Conservation (phyloP, 257 asterid genomes). For the Nicotiana obtusifolia region DNA sequence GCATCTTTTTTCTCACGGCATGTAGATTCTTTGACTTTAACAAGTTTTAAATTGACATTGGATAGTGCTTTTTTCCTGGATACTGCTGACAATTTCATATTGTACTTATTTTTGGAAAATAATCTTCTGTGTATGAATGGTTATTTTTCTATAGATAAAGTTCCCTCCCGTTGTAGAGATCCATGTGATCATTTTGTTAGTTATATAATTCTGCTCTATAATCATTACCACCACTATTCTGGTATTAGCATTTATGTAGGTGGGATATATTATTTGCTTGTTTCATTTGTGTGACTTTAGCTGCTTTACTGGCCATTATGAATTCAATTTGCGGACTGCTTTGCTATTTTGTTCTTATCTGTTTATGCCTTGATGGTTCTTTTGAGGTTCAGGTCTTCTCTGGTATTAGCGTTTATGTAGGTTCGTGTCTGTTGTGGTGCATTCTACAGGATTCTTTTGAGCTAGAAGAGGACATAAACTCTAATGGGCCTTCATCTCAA, state of each 20-base stretch:
- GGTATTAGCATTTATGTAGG: background rate
- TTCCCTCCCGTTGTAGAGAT: background rate
- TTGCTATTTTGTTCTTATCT: background rate
- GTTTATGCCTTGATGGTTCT: background rate
- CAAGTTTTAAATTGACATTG: background rate
- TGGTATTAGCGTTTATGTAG: no score
- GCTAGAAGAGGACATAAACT: constrained; percentile 44
- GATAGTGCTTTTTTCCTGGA: background rate
- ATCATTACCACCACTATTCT: background rate
- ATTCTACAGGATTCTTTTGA: constrained; percentile 41
- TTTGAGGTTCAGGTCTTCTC: background rate
- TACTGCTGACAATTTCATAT: background rate
- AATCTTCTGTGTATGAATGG: background rate
- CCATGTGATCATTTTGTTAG: background rate
- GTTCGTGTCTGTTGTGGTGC: background rate
- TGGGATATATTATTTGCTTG: background rate
- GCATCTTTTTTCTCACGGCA: constrained; percentile 12
- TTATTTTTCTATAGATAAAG: background rate
- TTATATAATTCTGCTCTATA: background rate
- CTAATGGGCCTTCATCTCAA: constrained; percentile 34
- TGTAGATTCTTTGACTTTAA: background rate
- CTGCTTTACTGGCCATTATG: background rate
- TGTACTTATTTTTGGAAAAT: background rate
- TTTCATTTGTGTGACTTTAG: background rate
- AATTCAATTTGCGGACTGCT: background rate